These are phyloP conservation scores for Ilex paraguariensis DNA, from an alignment of 305 asterid genomes.

Conservation along the genomic window DNA sequence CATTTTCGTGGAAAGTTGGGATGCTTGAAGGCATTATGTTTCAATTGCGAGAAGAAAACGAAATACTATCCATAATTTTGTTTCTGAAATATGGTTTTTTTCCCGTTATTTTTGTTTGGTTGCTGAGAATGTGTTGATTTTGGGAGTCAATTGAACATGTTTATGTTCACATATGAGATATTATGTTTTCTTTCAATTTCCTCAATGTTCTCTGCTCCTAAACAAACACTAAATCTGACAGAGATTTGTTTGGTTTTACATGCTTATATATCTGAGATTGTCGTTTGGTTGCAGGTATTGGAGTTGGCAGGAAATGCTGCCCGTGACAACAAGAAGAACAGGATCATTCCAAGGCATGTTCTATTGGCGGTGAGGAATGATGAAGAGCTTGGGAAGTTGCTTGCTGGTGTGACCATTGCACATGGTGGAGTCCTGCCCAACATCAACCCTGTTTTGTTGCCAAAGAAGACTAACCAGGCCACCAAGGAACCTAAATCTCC, in stretches of 20 bases:
- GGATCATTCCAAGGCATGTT: slow-evolving; percentile 67
- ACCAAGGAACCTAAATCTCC: slow-evolving; percentile 56
- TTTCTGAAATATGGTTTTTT: no score
- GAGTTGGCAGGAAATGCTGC: slow-evolving; percentile 87
- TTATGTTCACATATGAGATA: no score
- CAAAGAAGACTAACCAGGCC: slow-evolving; percentile 55
- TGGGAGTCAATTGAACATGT: no score
- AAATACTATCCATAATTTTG: no score
- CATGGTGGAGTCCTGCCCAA: slow-evolving; percentile 79
- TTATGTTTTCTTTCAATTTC: not conserved
- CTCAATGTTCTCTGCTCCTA: not conserved
- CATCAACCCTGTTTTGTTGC: slow-evolving; percentile 65
- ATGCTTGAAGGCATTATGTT: no score
- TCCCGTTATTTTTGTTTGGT: no score
- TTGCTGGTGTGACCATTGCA: slow-evolving; percentile 73
- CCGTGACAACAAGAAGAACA: slow-evolving; percentile 66
- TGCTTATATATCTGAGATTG: no score
- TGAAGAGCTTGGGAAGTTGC: slow-evolving; percentile 59
- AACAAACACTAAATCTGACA: no score
- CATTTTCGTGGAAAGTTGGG: no score
- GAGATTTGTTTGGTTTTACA: no score
- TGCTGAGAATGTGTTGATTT: no score
- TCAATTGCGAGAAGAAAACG: no score
- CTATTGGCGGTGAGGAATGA: slow-evolving; percentile 71
- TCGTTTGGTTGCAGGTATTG: slow-evolving; percentile 34